A percentile compares a stretch with the other conserved stretches of the same genome.
Evolutionary conservation across 2,329 filamentous ascomycete genomes (phyloP).

Genomic region (Aspergillus tamarii): DNA sequence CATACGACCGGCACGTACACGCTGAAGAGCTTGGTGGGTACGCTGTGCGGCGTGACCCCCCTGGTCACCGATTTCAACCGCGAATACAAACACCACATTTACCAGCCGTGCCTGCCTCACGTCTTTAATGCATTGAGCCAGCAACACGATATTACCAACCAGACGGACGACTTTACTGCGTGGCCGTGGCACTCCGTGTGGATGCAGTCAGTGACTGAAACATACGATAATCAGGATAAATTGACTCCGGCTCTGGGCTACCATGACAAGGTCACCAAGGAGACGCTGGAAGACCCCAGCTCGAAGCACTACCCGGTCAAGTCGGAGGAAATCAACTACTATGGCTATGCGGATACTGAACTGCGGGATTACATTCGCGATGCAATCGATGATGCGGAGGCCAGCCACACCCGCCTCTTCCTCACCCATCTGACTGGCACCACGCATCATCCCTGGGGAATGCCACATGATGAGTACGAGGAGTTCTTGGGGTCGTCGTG

Average conservation of each 20-base stretch:
- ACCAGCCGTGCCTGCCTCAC: slow-evolving; percentile 51
- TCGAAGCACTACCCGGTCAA: slow-evolving; percentile 33
- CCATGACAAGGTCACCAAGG: slow-evolving; percentile 31
- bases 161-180: slow-evolving; percentile 30
- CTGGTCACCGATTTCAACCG: slow-evolving; percentile 49
- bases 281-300: slow-evolving; percentile 26
- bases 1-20: slow-evolving; percentile 51
- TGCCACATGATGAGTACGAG: slow-evolving; percentile 31
- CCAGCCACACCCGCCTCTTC: slow-evolving; percentile 36
- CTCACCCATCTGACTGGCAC: slow-evolving; percentile 38
- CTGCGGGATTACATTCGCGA: slow-evolving; percentile 38
- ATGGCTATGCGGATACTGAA: slow-evolving; percentile 37
- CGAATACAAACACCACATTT: slow-evolving; percentile 47
- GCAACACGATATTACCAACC: slow-evolving; percentile 25
- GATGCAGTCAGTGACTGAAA: slow-evolving; percentile 38
- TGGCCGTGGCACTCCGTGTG: slow-evolving; percentile 39
- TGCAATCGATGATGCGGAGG: slow-evolving; percentile 35
- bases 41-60: slow-evolving; percentile 48
- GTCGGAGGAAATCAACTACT: slow-evolving; percentile 35
- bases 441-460: slow-evolving; percentile 38
- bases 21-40: slow-evolving; percentile 48
- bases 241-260: slow-evolving; percentile 33
- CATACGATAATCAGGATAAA: slow-evolving; percentile 34
- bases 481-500: slow-evolving; percentile 25
- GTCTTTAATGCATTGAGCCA: slow-evolving; percentile 31